Percentiles rank a stretch among this genome's conserved stretches.
Evolutionary conservation across 495 filamentous ascomycete species (phyloP).

Genomic region (Trichoderma virens): DNA sequence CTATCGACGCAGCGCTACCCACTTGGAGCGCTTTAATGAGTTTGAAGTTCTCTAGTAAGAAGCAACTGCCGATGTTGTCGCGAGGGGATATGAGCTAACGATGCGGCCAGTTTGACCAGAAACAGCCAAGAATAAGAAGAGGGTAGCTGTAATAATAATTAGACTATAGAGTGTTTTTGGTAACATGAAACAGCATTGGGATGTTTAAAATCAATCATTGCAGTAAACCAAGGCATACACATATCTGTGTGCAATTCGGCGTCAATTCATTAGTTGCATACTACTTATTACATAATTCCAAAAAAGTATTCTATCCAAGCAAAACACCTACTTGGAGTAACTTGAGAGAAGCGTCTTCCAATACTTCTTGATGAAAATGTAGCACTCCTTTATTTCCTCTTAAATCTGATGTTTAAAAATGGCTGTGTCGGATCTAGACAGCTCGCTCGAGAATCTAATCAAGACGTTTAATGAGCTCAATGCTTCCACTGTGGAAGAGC

Average conservation of each 20-base stretch:
- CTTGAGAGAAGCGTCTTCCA: no score
- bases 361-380: no score
- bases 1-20: constrained; percentile 60
- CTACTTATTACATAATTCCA: background rate
- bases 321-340: background rate
- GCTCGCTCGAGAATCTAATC: constrained; percentile 39
- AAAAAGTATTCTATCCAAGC: background rate
- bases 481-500: constrained; percentile 41
- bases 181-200: no score
- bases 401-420: no score
- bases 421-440: background rate
- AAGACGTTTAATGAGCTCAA: constrained; percentile 63
- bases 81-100: background rate
- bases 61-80: background rate
- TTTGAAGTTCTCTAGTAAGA: constrained; percentile 75
- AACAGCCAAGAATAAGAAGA: background rate
- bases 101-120: background rate
- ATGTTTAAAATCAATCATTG: no score
- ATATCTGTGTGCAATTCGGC: no score
- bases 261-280: background rate
- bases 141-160: no score
- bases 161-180: no score
- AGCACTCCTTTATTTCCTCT: no score
- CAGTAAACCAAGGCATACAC: no score
- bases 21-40: constrained; percentile 59